Percentiles rank a stretch among this genome's conserved stretches.
These are phyloP conservation scores for Scheffersomyces parashehatae DNA, from an alignment of 1,139 yeast species.

Conservation along the genomic window DNA sequence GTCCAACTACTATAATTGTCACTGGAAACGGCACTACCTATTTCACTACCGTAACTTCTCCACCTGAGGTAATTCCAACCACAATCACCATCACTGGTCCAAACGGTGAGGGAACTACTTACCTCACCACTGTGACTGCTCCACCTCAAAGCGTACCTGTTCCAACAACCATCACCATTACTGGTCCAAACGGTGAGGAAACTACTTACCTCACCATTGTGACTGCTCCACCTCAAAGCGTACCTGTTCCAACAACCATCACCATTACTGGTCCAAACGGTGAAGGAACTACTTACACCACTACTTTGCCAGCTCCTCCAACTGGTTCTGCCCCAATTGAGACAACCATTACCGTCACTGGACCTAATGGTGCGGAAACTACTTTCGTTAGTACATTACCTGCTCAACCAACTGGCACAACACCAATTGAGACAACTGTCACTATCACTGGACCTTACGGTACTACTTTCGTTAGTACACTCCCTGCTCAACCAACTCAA, in stretches of 20 bases:
- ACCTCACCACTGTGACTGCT: not conserved
- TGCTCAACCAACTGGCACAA: not conserved
- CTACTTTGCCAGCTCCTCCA: not conserved
- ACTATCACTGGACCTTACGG: not conserved
- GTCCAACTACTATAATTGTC: too few species aligned
- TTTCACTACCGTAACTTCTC: too few species aligned
- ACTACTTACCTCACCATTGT: not conserved
- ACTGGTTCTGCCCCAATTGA: not conserved
- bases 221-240: not conserved
- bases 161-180: not conserved
- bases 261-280: not conserved
- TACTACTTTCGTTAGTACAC: not conserved
- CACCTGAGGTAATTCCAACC: slow-evolving; percentile 1
- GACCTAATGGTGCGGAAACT: not conserved
- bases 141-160: not conserved
- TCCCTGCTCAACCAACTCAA: not conserved
- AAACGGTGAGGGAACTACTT: not conserved
- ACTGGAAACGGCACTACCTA: too few species aligned
- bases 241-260: too few species aligned
- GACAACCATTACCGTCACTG: not conserved
- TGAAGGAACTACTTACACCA: not conserved
- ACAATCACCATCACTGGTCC: slow-evolving; percentile 2
- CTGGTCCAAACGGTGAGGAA: not conserved
- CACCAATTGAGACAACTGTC: not conserved
- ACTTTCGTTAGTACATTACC: not conserved